Percentiles rank a stretch among this genome's conserved stretches.
Conservation (phyloP, 805 yeast genomes). For the Kuraishia ogatae region DNA sequence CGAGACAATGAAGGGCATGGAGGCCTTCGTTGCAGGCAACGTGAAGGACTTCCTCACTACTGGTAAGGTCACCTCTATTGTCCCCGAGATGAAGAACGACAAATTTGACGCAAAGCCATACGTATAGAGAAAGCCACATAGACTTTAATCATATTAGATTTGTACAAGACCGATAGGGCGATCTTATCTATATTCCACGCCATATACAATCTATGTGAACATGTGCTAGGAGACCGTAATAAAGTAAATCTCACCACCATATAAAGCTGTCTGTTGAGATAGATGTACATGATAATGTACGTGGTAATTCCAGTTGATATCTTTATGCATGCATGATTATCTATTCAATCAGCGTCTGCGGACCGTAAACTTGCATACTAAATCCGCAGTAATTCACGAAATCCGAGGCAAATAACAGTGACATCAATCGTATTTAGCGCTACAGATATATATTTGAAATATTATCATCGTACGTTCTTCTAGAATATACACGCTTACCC, state of each 20-base stretch:
- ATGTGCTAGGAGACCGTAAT: too few relatives aligned
- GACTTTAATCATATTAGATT: not conserved
- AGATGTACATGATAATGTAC: not conserved
- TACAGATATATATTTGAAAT: too few relatives aligned
- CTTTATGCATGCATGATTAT: not conserved
- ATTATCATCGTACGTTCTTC: too few relatives aligned
- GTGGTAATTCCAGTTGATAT: not conserved
- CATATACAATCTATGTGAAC: too few relatives aligned
- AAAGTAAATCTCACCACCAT: too few relatives aligned
- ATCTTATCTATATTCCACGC: too few relatives aligned
- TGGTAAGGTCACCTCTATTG: conserved; percentile 65
- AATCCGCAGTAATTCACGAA: not conserved
- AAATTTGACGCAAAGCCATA: not conserved
- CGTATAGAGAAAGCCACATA: not conserved
- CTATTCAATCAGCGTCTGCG: not conserved
- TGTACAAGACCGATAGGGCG: not conserved
- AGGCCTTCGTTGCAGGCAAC: conserved; percentile 66
- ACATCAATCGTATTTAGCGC: too few relatives aligned
- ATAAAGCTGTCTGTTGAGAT: too few relatives aligned
- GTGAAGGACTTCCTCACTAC: conserved; percentile 45
- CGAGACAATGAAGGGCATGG: conserved; percentile 77
- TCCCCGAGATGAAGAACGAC: conserved; percentile 58
- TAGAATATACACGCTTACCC: too few relatives aligned
- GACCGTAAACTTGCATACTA: not conserved
- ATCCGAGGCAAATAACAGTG: too few relatives aligned